Base-by-base conservation (phyloP, 345 rosid genomes). In the Gossypium sturtianum region DNA sequence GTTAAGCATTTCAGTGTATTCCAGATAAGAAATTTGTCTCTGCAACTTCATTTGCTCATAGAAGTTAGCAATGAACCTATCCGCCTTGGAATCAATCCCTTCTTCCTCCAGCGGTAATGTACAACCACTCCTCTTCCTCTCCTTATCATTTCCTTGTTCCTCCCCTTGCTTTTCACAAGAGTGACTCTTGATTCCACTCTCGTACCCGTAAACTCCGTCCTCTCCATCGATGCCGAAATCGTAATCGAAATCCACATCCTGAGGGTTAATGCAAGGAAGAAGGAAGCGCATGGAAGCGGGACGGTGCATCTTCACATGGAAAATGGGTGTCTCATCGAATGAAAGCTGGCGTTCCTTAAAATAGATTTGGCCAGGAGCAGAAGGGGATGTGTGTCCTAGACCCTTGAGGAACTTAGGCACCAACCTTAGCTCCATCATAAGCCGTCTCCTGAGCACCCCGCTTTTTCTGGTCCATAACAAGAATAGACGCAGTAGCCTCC, bases 61-160 rank as follows among this genome's bases (percentile, higher is more conserved):
- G 82, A 95, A 92, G 53, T 85, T 81, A 22, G 91, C 90, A 65
- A 93, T 95, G 75, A 95, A 95, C 90, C 87, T 84, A 80, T 90
- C 99, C 1, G 99, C 99, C 80, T 86, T 88, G 69, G 75, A 72
- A 76, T 95, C 98, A 68, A 95, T 89, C 67, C 84, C 98, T 76
- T 84, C 84, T 62, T 88, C 97, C 73, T 88, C 89, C 2, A 13
- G 2, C 11, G 61, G 15, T 20, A 56, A 73, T 0, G 58, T 73
- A 76, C 29, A 27, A 10, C 38, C 9, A 10, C 48, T 74, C 22
- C 63, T 80, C 62, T 20, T 76, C 47, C 22, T 68, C 11, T 67
- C 56, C 1, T 57, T 22, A 22, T 4, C 79, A 12, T 78, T 81
- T 12, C 65, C 82, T 12, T 19, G 60, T 44, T n/a, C 25, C 41